Conservation (phyloP, 768 basidiomycete genomes). For the Ramaria sp. region DNA sequence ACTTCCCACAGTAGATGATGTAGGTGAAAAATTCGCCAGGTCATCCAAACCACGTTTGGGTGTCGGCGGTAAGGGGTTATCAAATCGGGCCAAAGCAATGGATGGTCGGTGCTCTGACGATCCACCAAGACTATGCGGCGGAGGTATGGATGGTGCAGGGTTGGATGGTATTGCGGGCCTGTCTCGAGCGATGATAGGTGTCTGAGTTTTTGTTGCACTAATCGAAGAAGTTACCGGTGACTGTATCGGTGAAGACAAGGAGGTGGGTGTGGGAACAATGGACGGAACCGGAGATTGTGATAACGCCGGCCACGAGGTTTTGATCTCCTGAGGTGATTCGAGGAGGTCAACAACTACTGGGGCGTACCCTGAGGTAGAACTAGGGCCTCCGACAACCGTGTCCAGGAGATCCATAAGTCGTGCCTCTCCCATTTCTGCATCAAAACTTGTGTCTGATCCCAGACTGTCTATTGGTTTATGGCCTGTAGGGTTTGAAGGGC, state of each 20-base stretch:
- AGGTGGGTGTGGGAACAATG: not conserved
- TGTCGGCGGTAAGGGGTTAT: slow-evolving; percentile 2
- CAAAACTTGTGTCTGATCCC: not conserved
- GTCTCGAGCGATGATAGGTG: not conserved
- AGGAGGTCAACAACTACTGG: not conserved
- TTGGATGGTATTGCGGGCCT: not conserved
- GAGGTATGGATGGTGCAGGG: not conserved
- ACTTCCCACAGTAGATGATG: slow-evolving; percentile 14
- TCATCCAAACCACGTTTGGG: slow-evolving; percentile 30
- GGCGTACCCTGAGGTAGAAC: slow-evolving; percentile 1
- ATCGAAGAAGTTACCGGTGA: not conserved
- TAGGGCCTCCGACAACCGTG: not conserved
- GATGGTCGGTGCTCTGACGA: not conserved
- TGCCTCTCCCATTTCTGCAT: not conserved
- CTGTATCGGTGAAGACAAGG: not conserved
- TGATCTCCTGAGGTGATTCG: not conserved
- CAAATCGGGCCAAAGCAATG: not conserved
- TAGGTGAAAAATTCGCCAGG: slow-evolving; percentile 39
- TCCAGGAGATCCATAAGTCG: not conserved
- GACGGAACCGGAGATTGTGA: not conserved
- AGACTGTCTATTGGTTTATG: not conserved
- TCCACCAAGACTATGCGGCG: not conserved
- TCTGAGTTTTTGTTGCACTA: not conserved
- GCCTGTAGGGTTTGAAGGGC: slow-evolving; percentile 17
- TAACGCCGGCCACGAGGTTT: not conserved